Percentiles rank a stretch among this genome's conserved stretches.
Conservation (phyloP, 306 rosid genomes). For the Cicer bijugum region DNA sequence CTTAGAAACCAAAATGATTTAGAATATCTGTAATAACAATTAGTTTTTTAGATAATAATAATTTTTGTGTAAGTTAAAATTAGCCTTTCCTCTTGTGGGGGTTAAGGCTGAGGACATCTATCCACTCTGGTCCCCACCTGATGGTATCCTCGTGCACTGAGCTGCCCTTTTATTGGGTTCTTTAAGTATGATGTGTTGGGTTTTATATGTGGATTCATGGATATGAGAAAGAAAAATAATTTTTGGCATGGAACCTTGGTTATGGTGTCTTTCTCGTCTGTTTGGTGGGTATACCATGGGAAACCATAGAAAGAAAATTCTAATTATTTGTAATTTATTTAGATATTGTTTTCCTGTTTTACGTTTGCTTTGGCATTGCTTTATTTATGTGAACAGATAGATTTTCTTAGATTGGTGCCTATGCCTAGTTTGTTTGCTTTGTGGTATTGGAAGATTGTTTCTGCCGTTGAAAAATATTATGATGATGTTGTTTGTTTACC, state of each 20-base stretch:
- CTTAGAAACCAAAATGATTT: too few species aligned
- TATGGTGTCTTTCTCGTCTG: not conserved
- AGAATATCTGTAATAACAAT: not conserved
- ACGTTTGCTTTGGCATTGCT: not conserved
- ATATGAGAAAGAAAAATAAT: not conserved
- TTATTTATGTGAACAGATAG: not conserved
- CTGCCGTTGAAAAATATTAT: not conserved
- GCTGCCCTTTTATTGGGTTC: not conserved
- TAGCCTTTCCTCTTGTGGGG: not conserved
- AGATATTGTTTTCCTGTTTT: conserved; percentile 1
- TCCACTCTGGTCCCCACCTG: not conserved
- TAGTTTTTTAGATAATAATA: not conserved
- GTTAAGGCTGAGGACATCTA: not conserved
- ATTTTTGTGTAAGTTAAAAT: not conserved
- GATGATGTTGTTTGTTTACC: not conserved
- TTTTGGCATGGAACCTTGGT: not conserved
- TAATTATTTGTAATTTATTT: not conserved
- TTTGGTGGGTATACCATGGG: not conserved
- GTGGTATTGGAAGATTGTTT: conserved; percentile 10
- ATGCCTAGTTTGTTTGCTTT: conserved; percentile 15
- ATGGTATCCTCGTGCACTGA: not conserved
- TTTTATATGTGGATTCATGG: not conserved
- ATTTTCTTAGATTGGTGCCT: not conserved
- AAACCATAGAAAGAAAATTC: not conserved
- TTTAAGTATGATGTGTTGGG: conserved; percentile 3